Evolutionary conservation across 2,329 filamentous ascomycete genomes (phyloP).

Genomic region (Elsinoe arachidis): DNA sequence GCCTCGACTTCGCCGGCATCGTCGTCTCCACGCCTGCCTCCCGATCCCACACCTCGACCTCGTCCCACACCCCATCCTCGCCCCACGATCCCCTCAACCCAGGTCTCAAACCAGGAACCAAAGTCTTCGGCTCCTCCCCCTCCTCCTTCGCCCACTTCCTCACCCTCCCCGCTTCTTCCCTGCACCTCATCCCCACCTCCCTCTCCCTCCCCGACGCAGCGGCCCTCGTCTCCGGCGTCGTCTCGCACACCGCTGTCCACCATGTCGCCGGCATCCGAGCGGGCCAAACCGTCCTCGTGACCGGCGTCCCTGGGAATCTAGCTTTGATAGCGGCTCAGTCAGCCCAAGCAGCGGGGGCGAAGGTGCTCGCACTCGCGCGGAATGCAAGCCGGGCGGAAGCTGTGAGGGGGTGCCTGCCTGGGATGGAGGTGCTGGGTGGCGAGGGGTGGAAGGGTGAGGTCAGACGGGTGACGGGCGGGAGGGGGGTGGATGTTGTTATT

Average conservation of each 20-base stretch:
- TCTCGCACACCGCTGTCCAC: constrained; percentile 45
- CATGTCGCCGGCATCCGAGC: constrained; percentile 33
- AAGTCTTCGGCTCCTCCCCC: constrained; percentile 45
- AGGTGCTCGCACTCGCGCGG: constrained; percentile 46
- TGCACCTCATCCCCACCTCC: constrained; percentile 39
- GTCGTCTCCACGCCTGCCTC: constrained; percentile 34
- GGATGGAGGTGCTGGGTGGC: constrained; percentile 35
- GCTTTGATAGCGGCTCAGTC: constrained; percentile 50
- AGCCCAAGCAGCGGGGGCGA: constrained; percentile 44
- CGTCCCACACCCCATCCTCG: constrained; percentile 32
- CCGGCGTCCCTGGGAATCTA: constrained; percentile 48
- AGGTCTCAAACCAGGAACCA: constrained; percentile 41
- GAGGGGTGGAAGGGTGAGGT: constrained; percentile 45
- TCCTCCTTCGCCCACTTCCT: constrained; percentile 49
- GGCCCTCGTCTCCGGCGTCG: constrained; percentile 46
- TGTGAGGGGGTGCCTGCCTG: constrained; percentile 32
- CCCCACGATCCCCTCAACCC: constrained; percentile 2
- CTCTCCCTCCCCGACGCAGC: constrained; percentile 44
- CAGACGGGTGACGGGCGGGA: constrained; percentile 37
- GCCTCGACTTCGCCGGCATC: constrained; percentile 53
- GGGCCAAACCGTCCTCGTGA: constrained; percentile 46
- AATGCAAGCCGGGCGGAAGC: constrained; percentile 36
- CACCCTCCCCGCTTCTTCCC: constrained; percentile 29
- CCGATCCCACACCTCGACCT: constrained; percentile 41
- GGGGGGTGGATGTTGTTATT: constrained; percentile 50